Evolutionary conservation across 2,329 filamentous ascomycete genomes (phyloP).

Genomic region (Aureobasidium sp.): DNA sequence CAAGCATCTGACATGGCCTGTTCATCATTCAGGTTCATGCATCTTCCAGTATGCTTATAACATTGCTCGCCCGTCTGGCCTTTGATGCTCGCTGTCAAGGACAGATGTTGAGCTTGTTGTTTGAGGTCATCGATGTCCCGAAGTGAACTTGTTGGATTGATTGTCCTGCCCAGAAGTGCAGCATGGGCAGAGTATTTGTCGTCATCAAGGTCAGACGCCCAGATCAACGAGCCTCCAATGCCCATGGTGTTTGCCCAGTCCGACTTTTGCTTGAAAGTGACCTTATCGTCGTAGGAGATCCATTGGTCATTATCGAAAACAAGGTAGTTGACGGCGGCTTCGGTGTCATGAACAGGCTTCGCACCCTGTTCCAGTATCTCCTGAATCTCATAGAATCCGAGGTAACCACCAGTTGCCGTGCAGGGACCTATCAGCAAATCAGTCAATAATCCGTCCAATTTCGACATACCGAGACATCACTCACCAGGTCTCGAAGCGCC

Average conservation of each 20-base stretch:
- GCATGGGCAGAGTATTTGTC: not conserved
- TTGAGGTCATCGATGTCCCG: too few relatives aligned
- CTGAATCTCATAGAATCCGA: constrained; percentile 30
- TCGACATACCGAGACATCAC: too few relatives aligned
- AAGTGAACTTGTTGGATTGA: too few relatives aligned
- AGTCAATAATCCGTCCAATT: too few relatives aligned
- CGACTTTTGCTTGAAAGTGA: constrained; percentile 27
- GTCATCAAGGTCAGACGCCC: constrained; percentile 11
- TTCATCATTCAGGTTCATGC: not conserved
- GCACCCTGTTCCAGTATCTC: constrained; percentile 17
- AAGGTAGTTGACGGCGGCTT: constrained; percentile 28
- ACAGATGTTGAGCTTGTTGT: not conserved
- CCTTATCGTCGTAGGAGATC: constrained; percentile 31
- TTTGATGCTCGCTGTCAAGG: not conserved
- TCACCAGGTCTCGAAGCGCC: constrained; percentile 16
- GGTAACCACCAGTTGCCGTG: constrained; percentile 23
- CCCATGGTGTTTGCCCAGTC: constrained; percentile 25
- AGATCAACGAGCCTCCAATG: constrained; percentile 21
- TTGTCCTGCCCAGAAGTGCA: not conserved
- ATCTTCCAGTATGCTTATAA: too few relatives aligned
- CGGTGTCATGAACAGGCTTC: constrained; percentile 18
- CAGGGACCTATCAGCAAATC: constrained; percentile 14
- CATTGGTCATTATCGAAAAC: constrained; percentile 28
- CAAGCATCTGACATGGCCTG: not conserved
- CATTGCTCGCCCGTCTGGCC: not conserved